Base-by-base conservation (phyloP, 495 filamentous ascomycete species). In the Penicillium bovifimosum region DNA sequence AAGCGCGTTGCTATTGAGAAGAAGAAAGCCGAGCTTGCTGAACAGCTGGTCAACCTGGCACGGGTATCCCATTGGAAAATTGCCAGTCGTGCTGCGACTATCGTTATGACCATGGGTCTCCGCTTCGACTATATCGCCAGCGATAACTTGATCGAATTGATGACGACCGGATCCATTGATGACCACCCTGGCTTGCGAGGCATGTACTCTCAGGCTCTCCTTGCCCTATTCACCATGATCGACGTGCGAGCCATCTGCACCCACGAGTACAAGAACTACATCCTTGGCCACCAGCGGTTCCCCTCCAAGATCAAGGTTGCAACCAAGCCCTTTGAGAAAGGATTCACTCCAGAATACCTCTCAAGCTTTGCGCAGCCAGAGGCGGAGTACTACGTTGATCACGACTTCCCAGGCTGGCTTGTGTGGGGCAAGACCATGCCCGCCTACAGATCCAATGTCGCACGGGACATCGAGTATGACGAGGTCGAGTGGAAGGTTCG, bases 401-500 rank as follows among this genome's bases (percentile, higher is more conserved):
- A 81, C 47, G 92, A 96, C 62, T 87, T 95, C 68, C 89, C 91
- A 9, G 93, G 93, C 20, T 99, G 93, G 93, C 79, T 99, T n/a
- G 89, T 93, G 6, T 99, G 93, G 93, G 83, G 81, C 10, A 86
- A 95, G 64, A 80, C 76, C 9, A 89, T 97, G 77, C 83, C 81
- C 20, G 92, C 85, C 1, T 88, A 82, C 61, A 80, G 81, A 50
- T 85, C 86, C 7, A 82, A 85, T 35, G 79, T 87, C 11, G 76
- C 76, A 28, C 78, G 76, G 39, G 87, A 86, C 54, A 71, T 90
- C 14, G 82, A 83, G 50, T 97, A 90, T 63, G 93, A 99, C 60
- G 86, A 89, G 14, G 70, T 87, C 3, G 95, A 99, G 64, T 82
- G 70, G 62, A 76, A 79, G 1, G 82, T 84, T 17, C 84, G 91